These are phyloP conservation scores for Hypoxylon trugodes DNA, from an alignment of 495 filamentous ascomycete genomes.

Conservation along the genomic window DNA sequence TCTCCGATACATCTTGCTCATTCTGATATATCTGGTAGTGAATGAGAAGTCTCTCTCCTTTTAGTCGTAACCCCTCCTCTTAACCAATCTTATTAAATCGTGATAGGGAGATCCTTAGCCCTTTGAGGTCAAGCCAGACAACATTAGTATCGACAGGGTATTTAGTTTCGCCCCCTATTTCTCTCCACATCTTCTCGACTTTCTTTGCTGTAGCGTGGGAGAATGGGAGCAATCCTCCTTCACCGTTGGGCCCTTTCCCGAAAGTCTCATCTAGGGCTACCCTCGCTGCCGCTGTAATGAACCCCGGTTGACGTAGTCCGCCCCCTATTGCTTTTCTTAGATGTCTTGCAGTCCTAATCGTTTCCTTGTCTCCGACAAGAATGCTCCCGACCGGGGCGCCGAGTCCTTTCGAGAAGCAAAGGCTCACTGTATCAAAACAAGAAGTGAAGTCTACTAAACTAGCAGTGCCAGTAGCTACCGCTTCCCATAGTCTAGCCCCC, in stretches of 20 bases:
- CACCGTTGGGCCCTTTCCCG: too few species aligned
- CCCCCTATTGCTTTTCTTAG: slow-evolving; percentile 87
- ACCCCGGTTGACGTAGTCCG: slow-evolving; percentile 77
- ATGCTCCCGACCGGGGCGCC: slow-evolving; percentile 89
- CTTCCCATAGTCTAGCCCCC: slow-evolving; percentile 86
- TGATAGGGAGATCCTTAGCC: too few species aligned
- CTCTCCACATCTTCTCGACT: slow-evolving; percentile 70
- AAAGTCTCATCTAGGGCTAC: slow-evolving; percentile 78
- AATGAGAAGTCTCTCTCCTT: too few species aligned
- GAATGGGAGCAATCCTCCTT: slow-evolving; percentile 64
- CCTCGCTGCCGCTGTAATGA: slow-evolving; percentile 69
- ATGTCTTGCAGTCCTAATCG: slow-evolving; percentile 79
- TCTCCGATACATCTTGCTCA: too few species aligned
- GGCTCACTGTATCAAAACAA: slow-evolving; percentile 79
- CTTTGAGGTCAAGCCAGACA: slow-evolving; percentile 85
- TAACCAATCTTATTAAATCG: too few species aligned
- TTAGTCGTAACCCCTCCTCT: too few species aligned
- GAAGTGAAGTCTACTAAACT: slow-evolving; percentile 71
- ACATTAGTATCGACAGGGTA: slow-evolving; percentile 88
- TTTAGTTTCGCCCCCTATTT: slow-evolving; percentile 65
- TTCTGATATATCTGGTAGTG: too few species aligned
- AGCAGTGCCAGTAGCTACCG: slow-evolving; percentile 66
- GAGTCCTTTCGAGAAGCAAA: slow-evolving; percentile 90
- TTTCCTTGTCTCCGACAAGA: slow-evolving; percentile 69
- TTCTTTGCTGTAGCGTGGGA: slow-evolving; percentile 71